A percentile compares a stretch with the other conserved stretches of the same genome.
These are phyloP conservation scores for Cladorrhinum samala DNA, from an alignment of 495 filamentous ascomycete genomes.

Conservation along the genomic window DNA sequence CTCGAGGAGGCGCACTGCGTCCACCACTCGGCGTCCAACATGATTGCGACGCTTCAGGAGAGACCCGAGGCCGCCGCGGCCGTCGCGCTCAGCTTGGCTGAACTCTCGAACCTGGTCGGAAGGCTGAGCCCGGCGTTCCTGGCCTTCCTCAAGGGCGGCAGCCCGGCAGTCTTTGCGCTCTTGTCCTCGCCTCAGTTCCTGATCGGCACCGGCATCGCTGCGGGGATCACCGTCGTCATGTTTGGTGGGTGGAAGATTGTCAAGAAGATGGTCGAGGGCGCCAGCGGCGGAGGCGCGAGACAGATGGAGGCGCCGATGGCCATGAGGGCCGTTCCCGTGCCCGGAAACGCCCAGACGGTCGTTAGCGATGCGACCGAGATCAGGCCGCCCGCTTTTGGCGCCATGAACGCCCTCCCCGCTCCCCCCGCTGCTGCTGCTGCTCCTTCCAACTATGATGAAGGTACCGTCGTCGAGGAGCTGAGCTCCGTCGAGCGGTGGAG, in stretches of 20 bases:
- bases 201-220: conserved; percentile 81
- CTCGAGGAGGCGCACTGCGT: conserved; percentile 82
- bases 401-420: conserved; percentile 3
- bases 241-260: conserved; percentile 96
- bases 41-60: conserved; percentile 80
- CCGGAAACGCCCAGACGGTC: conserved; percentile 1
- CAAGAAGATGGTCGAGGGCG: conserved; percentile 59
- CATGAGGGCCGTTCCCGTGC: conserved; percentile 30
- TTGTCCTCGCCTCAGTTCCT: conserved; percentile 86
- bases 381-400: not conserved
- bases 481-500: conserved; percentile 76
- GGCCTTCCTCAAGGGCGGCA: conserved; percentile 63
- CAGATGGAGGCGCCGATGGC: conserved; percentile 50
- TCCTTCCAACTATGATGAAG: conserved; percentile 39
- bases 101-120: conserved; percentile 71
- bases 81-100: conserved; percentile 85
- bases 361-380: not conserved
- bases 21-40: conserved; percentile 74
- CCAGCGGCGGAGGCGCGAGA: conserved; percentile 27
- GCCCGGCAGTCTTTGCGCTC: conserved; percentile 81
- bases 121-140: conserved; percentile 85
- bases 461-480: conserved; percentile 46
- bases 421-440: conserved; percentile 44
- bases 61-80: conserved; percentile 92
- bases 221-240: conserved; percentile 87